Evolutionary conservation across 1,284 basidiomycete genomes (phyloP), one percentile per base, ranked within the genome.

Genomic region (Ustilago esculenta): DNA sequence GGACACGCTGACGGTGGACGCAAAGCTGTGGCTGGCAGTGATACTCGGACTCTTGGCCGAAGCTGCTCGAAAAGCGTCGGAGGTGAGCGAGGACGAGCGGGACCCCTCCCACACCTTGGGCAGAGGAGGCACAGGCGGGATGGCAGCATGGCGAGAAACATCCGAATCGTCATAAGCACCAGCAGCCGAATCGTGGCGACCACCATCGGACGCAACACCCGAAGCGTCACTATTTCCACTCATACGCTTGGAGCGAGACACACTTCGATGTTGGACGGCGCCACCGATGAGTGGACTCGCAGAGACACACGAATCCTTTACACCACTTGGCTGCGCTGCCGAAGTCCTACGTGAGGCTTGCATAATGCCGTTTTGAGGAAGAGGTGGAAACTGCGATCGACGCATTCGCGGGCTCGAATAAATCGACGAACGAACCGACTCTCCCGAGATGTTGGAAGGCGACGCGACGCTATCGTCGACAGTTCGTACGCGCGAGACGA

Each of bases 91-190:
- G 86, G 37, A 85, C 6, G 91, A 89, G 64, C 89, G 88, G 83
- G 89, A 94, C 17, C 84, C 87, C 32, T 90, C 90, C 67, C 92
- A 83, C 72, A 93, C 92, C 83, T 96, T 97, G 32, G 95, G 95
- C 18, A 98, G 84, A 37, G 96, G 95, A 29, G 95, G 95, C 1
- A 98, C 96, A 20, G 95, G 95, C 1, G 96, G 95, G 6, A 97
- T 93, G 15, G 55, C 67, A 17, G 54, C 36, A 30, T 48, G 45
- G 5, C 58, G 48, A 7, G 53, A 52, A 7, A 52, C 21, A 5
- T 64, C 66, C 5, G 47, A n/a, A 15, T 60, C 60, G 34, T 64
- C 59, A 30, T 63, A 45, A 14, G 35, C 47, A 17, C 53, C 27
- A 0, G 48, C 33, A 12, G 61, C 30, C 21, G 45, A 33, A n/a